Conservation (phyloP, 2,329 filamentous ascomycete species). For the Chalara sp. region DNA sequence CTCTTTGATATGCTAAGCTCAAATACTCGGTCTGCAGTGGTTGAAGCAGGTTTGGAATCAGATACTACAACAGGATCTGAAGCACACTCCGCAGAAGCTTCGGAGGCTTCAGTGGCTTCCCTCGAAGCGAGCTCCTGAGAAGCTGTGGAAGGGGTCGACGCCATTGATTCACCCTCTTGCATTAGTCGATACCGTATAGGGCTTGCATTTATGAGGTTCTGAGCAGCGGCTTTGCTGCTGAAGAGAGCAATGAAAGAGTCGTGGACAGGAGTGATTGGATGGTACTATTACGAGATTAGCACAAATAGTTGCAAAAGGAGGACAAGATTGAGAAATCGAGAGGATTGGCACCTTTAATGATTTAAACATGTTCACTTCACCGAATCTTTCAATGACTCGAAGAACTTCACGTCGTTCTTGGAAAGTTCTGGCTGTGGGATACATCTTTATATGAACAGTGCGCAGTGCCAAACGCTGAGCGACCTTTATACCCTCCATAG, state of each 20-base stretch:
- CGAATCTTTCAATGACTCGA: conserved; percentile 25
- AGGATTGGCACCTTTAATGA: conserved; percentile 21
- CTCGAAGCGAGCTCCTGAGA: not conserved
- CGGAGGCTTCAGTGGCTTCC: not conserved
- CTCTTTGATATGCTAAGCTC: conserved; percentile 15
- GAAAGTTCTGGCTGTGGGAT: conserved; percentile 23
- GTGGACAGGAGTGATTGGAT: conserved; percentile 11
- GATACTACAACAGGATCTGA: too few relatives aligned
- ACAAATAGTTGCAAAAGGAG: not conserved
- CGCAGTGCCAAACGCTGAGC: conserved; percentile 4
- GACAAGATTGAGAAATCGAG: not conserved
- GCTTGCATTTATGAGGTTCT: conserved; percentile 14
- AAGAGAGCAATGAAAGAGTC: conserved; percentile 26
- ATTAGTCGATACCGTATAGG: conserved; percentile 24
- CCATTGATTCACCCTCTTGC: conserved; percentile 2
- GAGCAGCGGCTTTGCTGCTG: conserved; percentile 13
- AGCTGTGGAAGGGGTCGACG: conserved; percentile 1
- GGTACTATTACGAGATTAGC: not conserved
- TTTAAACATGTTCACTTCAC: conserved; percentile 25
- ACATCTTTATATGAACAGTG: conserved; percentile 26
- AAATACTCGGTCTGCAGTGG: conserved; percentile 14
- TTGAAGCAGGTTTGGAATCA: not conserved
- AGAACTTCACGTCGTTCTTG: conserved; percentile 27
- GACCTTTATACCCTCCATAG: too few relatives aligned
- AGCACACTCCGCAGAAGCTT: not conserved